These are phyloP conservation scores for Vaccinium myrtillus DNA, from an alignment of 148 eudicot genomes.

Conservation along the genomic window DNA sequence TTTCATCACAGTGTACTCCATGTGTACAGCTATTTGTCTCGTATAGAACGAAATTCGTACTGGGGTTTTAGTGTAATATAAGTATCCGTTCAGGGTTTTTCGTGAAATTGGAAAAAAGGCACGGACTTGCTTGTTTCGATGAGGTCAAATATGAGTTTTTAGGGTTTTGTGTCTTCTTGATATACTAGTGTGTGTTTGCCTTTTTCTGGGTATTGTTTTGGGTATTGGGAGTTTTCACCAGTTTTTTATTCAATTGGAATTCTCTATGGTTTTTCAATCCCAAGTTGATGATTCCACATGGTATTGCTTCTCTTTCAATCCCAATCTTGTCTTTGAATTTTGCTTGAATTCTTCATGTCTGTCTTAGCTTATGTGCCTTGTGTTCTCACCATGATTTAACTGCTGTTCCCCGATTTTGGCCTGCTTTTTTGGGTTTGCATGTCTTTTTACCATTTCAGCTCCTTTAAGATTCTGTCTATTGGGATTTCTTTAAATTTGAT, in stretches of 20 bases:
- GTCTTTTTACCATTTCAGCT: not conserved
- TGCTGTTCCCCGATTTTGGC: not conserved
- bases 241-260: too few species aligned
- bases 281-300: not conserved
- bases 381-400: not conserved
- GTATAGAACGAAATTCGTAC: not conserved
- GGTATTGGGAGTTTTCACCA: conserved; percentile 13
- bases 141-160: conserved; percentile 24
- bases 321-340: too few species aligned
- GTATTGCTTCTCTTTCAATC: not conserved
- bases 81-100: not conserved
- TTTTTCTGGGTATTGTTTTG: too few species aligned
- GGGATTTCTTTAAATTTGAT: conserved; percentile 6
- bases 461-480: not conserved
- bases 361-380: not conserved
- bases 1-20: not conserved
- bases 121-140: conserved; percentile 8
- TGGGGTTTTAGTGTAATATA: not conserved
- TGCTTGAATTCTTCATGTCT: not conserved
- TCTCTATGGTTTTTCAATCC: not conserved
- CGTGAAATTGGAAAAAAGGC: not conserved
- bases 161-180: conserved; percentile 10
- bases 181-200: conserved; percentile 7
- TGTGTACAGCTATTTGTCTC: not conserved
- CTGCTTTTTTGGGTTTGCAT: not conserved